Base-by-base conservation (phyloP, 2,329 filamentous ascomycete species). In the Alternaria arbusti region DNA sequence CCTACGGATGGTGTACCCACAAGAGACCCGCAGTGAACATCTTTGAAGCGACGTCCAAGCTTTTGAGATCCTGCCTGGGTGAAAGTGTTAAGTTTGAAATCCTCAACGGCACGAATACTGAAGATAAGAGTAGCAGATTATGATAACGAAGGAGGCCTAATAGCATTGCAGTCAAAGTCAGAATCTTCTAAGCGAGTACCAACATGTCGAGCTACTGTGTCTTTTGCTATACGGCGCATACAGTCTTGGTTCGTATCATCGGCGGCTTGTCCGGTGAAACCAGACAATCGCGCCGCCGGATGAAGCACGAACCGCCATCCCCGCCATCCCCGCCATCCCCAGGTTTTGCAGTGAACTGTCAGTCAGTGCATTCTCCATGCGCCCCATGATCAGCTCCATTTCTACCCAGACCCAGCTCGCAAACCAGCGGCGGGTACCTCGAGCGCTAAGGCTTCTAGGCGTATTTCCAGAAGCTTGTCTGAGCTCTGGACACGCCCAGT, bases 381-480 rank as follows among this genome's bases (percentile, higher is more conserved):
- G 15, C 36, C 26, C 46, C 58, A 47, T 50, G 13, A 23, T 47
- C 22, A 30, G 36, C 32, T 51, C 59, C 46, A 57, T 51, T 43
- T 22, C 26, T 54, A 54, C 26, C 49, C 57, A 54, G 52, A 51
- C 25, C 40, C 32, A 50, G 44, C 22, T 62, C 59, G 67, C 65
- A 66, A 65, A 68, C 47, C 51, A 63, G 61, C 52, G 59, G 57
- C 60, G 59, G 58, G 47, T 51, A 51, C 28, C 23, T 56, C 22
- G 44, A 25, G 59, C 44, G 28, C 59, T 59, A 63, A 57, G 40
- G 12, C 43, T 49, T 58, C 59, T 66, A 64, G 55, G 43, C n/a
- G 11, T 17, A 25, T 52, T 59, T 70, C 64, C 40, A 69, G 57
- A 70, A 69, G 50, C 50, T 63, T 59, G 45, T 43, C 28, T 12